Percentiles rank a stretch among this genome's conserved stretches.
These are phyloP conservation scores for Xylaria grammica DNA, from an alignment of 495 filamentous ascomycete species.

Conservation along the genomic window DNA sequence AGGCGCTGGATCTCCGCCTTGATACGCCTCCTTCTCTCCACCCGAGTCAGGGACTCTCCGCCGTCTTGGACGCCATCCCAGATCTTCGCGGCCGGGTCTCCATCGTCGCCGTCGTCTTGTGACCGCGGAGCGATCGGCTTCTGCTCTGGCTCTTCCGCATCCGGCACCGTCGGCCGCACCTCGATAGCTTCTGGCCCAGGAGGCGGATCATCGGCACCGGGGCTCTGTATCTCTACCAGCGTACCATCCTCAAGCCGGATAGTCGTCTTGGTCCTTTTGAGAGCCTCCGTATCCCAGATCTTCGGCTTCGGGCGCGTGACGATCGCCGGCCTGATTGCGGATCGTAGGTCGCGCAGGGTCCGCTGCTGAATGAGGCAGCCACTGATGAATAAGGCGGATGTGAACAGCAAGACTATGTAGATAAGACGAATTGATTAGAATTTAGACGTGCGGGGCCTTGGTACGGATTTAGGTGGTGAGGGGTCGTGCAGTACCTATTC, in stretches of 20 bases:
- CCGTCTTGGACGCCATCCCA: conserved; percentile 23
- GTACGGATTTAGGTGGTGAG: conserved; percentile 6
- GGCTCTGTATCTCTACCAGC: conserved; percentile 36
- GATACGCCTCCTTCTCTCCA: conserved; percentile 54
- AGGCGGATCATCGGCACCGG: conserved; percentile 9
- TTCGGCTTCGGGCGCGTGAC: conserved; percentile 46
- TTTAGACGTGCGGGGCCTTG: conserved; percentile 5
- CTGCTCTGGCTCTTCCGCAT: conserved; percentile 22
- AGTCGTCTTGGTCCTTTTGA: conserved; percentile 32
- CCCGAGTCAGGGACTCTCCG: conserved; percentile 48
- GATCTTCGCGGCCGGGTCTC: conserved; percentile 22
- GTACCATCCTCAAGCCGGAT: conserved; percentile 46
- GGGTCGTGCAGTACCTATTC: conserved; percentile 48
- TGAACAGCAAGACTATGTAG: conserved; percentile 54
- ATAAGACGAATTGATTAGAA: conserved; percentile 2
- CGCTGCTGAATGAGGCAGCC: conserved; percentile 62
- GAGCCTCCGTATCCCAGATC: conserved; percentile 38
- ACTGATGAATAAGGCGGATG: conserved; percentile 56
- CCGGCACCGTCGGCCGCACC: conserved; percentile 37
- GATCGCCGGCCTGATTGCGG: conserved; percentile 48
- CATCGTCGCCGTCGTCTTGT: not conserved
- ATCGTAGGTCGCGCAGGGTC: conserved; percentile 54
- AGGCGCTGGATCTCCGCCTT: conserved; percentile 55
- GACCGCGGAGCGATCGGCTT: conserved; percentile 17
- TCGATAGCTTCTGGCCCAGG: conserved; percentile 27